phyloP scores from a whole-genome alignment of 2,329 filamentous ascomycete genomes.

The Furcasterigmium furcatum region DNA sequence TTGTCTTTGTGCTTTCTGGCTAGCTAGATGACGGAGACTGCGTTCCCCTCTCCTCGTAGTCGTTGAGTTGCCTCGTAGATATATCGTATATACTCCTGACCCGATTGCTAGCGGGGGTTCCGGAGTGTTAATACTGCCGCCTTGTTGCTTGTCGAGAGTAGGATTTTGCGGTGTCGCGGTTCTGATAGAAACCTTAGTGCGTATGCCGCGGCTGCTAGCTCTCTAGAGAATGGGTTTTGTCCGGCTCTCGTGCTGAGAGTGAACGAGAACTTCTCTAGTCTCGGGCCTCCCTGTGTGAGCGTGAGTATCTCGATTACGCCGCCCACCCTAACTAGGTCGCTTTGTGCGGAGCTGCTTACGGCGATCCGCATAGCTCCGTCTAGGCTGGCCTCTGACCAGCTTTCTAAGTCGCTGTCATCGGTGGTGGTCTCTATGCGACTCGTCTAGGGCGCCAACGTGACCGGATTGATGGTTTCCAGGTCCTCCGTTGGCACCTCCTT shows the following conservation, averaged over 20 bases:
- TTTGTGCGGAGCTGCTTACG: constrained; percentile 14
- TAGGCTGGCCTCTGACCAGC: background rate
- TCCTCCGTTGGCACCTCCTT: constrained; percentile 14
- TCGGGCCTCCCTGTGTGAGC: constrained; percentile 3
- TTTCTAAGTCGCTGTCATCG: background rate
- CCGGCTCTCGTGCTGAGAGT: constrained; percentile 11
- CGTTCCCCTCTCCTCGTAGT: constrained; percentile 1
- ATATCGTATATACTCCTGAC: constrained; percentile 12
- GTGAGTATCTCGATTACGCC: constrained; percentile 3
- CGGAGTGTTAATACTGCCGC: constrained; percentile 9
- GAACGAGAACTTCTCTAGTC: constrained; percentile 11
- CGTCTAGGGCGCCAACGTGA: constrained; percentile 8
- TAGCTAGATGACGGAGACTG: background rate
- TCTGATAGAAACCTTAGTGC: constrained; percentile 8
- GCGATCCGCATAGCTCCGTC: constrained; percentile 3
- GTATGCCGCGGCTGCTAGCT: constrained; percentile 13
- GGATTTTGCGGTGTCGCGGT: constrained; percentile 5
- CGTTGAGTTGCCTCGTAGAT: constrained; percentile 13
- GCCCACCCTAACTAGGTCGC: constrained; percentile 13
- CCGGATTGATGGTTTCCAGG: constrained; percentile 10
- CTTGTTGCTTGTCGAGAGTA: constrained; percentile 11
- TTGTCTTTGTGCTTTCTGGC: background rate
- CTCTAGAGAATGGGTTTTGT: constrained; percentile 13
- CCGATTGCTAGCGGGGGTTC: constrained; percentile 13
- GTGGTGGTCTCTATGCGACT: constrained; percentile 7